A percentile compares a stretch with the other conserved stretches of the same genome.
Evolutionary conservation across 305 asterid genomes (phyloP).

Genomic region (Solanum chacoense): DNA sequence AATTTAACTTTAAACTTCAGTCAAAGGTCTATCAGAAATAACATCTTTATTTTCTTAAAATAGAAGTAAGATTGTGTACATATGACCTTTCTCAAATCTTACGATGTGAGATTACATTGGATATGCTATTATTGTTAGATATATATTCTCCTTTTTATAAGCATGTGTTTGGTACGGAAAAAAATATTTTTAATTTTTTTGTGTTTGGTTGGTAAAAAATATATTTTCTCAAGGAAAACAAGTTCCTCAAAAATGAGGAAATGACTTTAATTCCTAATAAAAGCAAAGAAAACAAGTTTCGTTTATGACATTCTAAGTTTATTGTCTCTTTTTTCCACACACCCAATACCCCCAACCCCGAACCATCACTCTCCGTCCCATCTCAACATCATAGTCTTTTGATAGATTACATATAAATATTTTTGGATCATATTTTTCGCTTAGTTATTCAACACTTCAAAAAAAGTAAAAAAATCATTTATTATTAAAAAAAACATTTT

Average conservation of each 20-base stretch:
- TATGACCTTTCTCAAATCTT: neutral
- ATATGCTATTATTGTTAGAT: neutral
- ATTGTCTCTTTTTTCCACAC: neutral
- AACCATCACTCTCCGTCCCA: neutral
- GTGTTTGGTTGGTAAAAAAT: neutral
- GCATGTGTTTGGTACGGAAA: neutral
- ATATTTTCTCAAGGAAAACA: neutral
- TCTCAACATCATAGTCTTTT: neutral
- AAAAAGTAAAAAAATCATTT: neutral
- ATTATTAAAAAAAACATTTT: neutral
- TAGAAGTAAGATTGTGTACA: neutral
- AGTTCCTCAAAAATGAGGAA: neutral
- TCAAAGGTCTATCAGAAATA: fast-evolving
- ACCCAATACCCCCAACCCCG: neutral
- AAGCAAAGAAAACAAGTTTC: neutral
- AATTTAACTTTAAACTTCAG: neutral
- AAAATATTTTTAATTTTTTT: neutral
- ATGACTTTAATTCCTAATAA: neutral
- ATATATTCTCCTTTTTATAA: neutral
- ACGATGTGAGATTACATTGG: neutral
- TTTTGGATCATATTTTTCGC: neutral
- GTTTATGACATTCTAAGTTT: neutral
- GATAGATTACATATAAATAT: neutral
- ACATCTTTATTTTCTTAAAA: neutral
- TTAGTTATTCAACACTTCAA: neutral